Evolutionary conservation across 1,284 basidiomycete species (phyloP).

Genomic region (Ceratobasidium sp.): DNA sequence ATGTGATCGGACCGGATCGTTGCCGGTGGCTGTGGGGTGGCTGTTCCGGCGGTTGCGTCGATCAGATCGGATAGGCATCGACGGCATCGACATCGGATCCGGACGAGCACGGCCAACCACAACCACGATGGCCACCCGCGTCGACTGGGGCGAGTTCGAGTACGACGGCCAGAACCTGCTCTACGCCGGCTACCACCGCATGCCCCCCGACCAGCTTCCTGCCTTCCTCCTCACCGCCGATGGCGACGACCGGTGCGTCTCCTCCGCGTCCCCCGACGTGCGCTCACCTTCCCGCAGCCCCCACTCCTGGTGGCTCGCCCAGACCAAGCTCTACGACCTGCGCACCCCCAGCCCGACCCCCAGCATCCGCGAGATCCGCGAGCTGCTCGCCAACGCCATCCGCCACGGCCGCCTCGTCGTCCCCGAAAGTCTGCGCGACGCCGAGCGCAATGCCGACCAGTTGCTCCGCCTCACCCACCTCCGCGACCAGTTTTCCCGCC

Average conservation of each 20-base stretch:
- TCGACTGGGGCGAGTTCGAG: conserved; percentile 37
- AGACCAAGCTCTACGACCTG: conserved; percentile 31
- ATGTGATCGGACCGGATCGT: conserved; percentile 21
- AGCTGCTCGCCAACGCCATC: conserved; percentile 32
- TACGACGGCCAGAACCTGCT: conserved; percentile 28
- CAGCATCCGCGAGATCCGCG: conserved; percentile 29
- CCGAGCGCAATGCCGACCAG: conserved; percentile 26
- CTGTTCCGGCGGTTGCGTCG: conserved; percentile 27
- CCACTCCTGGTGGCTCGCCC: conserved; percentile 33
- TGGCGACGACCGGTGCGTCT: conserved; percentile 28
- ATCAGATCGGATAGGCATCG: conserved; percentile 35
- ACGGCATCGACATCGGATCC: conserved; percentile 19
- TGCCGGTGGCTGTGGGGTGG: conserved; percentile 8
- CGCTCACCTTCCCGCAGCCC: conserved; percentile 14
- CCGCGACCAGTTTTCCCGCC: conserved; percentile 25
- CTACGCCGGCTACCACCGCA: conserved; percentile 15
- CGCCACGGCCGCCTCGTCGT: conserved; percentile 15
- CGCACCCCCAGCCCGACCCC: conserved; percentile 7
- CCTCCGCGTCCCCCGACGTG: not conserved
- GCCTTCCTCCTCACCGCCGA: conserved; percentile 32
- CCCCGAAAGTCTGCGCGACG: conserved; percentile 20
- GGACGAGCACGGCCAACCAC: not conserved
- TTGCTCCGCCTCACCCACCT: conserved; percentile 7
- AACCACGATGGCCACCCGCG: conserved; percentile 19
- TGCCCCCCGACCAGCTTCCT: conserved; percentile 34